A percentile compares a stretch with the other conserved stretches of the same genome.
Conservation (phyloP, 257 asterid species). For the Coffea eugenioides region DNA sequence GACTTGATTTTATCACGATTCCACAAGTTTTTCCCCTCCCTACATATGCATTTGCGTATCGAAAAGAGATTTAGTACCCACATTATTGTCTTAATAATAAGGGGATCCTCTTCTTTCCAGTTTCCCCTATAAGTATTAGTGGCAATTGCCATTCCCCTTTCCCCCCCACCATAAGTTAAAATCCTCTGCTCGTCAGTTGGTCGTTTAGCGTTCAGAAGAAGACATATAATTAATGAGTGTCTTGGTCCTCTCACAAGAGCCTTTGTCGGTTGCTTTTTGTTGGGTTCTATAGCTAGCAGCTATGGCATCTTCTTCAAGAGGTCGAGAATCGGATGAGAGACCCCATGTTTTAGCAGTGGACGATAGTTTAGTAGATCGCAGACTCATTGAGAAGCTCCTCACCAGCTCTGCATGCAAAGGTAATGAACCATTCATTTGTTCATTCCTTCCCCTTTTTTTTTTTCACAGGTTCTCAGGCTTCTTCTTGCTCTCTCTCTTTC, state of each 20-base stretch:
- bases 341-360: slow-evolving; percentile 39
- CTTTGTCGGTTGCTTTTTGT: background rate
- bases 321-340: slow-evolving; percentile 21
- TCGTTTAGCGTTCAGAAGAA: background rate
- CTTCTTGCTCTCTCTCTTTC: too few relatives aligned
- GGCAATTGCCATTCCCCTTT: too few relatives aligned
- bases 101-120: background rate
- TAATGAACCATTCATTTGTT: background rate
- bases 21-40: slow-evolving; percentile 9
- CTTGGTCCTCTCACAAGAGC: background rate
- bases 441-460: background rate
- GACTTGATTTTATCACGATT: slow-evolving; percentile 31
- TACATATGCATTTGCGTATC: background rate
- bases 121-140: background rate
- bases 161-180: background rate
- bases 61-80: too few relatives aligned
- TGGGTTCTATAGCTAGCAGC: background rate
- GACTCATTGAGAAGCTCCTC: slow-evolving; percentile 30
- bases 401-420: slow-evolving; percentile 32
- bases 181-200: background rate
- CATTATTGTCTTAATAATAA: background rate
- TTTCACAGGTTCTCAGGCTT: too few relatives aligned
- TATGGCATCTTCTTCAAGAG: slow-evolving; percentile 18
- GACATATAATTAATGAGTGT: too few relatives aligned
- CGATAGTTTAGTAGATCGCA: slow-evolving; percentile 27